A percentile compares a stretch with the other conserved stretches of the same genome.
phyloP scores from a whole-genome alignment of 2,329 filamentous ascomycete species.

The Thelonectria olida region DNA sequence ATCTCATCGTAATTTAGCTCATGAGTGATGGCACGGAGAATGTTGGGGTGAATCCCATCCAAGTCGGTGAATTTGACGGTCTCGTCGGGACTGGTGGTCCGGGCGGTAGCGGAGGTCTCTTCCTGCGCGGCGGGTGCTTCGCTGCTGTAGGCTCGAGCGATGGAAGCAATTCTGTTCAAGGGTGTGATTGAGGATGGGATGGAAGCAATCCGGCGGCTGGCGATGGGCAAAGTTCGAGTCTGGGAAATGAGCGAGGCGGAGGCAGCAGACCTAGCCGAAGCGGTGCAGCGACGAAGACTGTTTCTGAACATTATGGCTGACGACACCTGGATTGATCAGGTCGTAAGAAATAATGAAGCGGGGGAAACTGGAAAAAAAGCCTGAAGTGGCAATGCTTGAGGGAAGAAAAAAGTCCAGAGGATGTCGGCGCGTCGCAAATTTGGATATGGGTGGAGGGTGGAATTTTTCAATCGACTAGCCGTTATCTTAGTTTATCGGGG shows the following conservation, averaged over 20 bases:
- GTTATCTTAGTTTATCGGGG: neutral
- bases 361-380: slow-evolving; percentile 5
- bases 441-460: slow-evolving; percentile 16
- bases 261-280: slow-evolving; percentile 45
- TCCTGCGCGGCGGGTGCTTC: slow-evolving; percentile 46
- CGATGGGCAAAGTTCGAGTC: slow-evolving; percentile 40
- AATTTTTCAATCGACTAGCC: slow-evolving; percentile 15
- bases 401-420: slow-evolving; percentile 14
- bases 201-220: slow-evolving; percentile 33
- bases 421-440: slow-evolving; percentile 23
- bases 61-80: slow-evolving; percentile 58
- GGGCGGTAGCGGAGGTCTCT: slow-evolving; percentile 9
- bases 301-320: slow-evolving; percentile 46
- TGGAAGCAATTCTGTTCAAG: slow-evolving; percentile 35
- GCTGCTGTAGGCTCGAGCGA: slow-evolving; percentile 51
- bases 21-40: slow-evolving; percentile 74
- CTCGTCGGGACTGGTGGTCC: slow-evolving; percentile 32
- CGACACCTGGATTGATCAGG: neutral
- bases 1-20: slow-evolving; percentile 83
- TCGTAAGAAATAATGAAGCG: neutral
- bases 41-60: slow-evolving; percentile 65
- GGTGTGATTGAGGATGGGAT: slow-evolving; percentile 25
- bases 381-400: slow-evolving; percentile 18
- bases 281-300: slow-evolving; percentile 51
- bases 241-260: slow-evolving; percentile 42